Evolutionary conservation across 257 asterid genomes (phyloP), one percentile per base, ranked within the genome.

Genomic region (Scutellaria minor): DNA sequence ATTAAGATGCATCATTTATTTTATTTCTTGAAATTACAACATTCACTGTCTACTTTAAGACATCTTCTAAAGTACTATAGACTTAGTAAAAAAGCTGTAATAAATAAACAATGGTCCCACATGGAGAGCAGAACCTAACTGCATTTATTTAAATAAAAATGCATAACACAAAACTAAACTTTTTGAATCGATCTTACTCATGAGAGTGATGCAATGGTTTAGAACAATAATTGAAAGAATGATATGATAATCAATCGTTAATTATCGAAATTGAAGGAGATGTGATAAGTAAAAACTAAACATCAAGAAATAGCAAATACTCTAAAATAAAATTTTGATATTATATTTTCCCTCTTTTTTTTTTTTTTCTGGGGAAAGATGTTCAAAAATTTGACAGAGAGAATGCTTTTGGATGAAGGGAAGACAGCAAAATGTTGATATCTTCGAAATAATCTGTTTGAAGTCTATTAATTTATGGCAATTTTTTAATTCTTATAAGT

Each of bases 391-490:
- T 55, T 65, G 78, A 74, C 81, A 71, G 71, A 42, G 67, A 52
- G 71, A 70, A 71, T 50, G 70, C 80, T 66, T 71, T 66, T 22
- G 46, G 47, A 65, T 45, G 39, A 79, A 79, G 80, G 58, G 37
- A 79, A 66, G 75, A 75, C 81, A 75, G 78, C 78, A 60, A 75
- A 66, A 15, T 53, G 39, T 71, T 66, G 72, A 61, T 66, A 59
- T 60, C 53, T 65, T 22, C 72, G 15, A 65, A 50, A 74, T 40
- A 54, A 42, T 31, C 12, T 31, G n/a, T 24, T 64, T 69, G 13
- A 15, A 39, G 59, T 46, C 14, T 39, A 71, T 18, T 24, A 64
- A 64, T 13, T 18, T 40, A 47, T 24, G 64, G 15, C 9, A 14
- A 66, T 31, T 31, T 31, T 31, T 31, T 31, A 2, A 31, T 31